Conservation (phyloP, 805 yeast genomes). For the Debaryomyces tyrocola region DNA sequence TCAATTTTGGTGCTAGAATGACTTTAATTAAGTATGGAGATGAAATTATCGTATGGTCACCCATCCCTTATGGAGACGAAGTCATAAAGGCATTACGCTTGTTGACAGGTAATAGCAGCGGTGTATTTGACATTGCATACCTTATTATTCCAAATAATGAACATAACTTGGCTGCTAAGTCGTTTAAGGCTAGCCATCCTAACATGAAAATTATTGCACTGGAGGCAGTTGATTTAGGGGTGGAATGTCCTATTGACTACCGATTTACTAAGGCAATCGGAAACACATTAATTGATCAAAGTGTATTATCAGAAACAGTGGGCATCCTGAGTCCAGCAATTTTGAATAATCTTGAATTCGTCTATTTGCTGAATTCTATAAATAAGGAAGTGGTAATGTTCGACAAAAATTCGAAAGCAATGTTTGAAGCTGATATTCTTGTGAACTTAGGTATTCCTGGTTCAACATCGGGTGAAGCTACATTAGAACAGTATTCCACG, state of each 20-base stretch:
- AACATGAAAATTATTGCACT: slow-evolving; percentile 49
- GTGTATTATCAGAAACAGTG: slow-evolving; percentile 12
- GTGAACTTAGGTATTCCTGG: slow-evolving; percentile 46
- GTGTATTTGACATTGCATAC: slow-evolving; percentile 36
- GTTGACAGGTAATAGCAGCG: slow-evolving; percentile 23
- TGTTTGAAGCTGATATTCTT: slow-evolving; percentile 54
- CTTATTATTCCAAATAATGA: slow-evolving; percentile 56
- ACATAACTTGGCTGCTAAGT: slow-evolving; percentile 57
- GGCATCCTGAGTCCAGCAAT: slow-evolving; percentile 33
- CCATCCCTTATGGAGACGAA: slow-evolving; percentile 52
- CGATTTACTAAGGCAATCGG: slow-evolving; percentile 19
- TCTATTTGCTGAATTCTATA: slow-evolving; percentile 48
- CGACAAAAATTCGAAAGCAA: slow-evolving; percentile 42
- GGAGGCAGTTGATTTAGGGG: slow-evolving; percentile 30
- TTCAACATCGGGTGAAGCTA: neutral
- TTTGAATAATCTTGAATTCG: slow-evolving; percentile 43
- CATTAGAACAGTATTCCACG: slow-evolving; percentile 35
- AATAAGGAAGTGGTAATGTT: slow-evolving; percentile 53
- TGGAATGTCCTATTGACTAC: slow-evolving; percentile 36
- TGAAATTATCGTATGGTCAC: slow-evolving; percentile 49
- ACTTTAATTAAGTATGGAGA: slow-evolving; percentile 31
- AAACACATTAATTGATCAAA: slow-evolving; percentile 13
- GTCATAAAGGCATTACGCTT: slow-evolving; percentile 37
- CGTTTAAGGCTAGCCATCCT: slow-evolving; percentile 48
- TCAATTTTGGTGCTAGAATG: slow-evolving; percentile 45